These are phyloP conservation scores for Breynia disticha DNA, from an alignment of 441 rosid species.

Conservation along the genomic window DNA sequence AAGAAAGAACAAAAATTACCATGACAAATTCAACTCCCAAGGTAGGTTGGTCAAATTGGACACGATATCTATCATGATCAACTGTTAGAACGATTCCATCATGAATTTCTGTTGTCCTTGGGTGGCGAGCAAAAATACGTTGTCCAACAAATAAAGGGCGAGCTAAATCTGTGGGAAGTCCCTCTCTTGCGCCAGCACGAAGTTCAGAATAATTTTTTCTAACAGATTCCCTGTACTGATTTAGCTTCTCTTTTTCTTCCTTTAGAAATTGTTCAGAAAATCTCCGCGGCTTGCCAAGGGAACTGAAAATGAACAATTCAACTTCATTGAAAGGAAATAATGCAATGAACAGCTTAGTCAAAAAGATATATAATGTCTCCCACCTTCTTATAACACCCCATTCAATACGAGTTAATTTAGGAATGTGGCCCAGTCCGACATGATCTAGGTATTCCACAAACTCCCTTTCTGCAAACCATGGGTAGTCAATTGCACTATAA, in stretches of 20 bases:
- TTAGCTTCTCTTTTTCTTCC: constrained; percentile 84
- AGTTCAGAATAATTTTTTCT: constrained; percentile 81
- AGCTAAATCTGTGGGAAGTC: constrained; percentile 93
- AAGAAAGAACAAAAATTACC: constrained; percentile 46
- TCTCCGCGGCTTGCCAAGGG: constrained; percentile 98
- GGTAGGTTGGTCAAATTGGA: constrained; percentile 79
- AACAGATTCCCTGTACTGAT: constrained; percentile 85
- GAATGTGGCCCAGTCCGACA: constrained; percentile 86
- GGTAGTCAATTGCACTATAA: constrained; percentile 91
- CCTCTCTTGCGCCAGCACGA: constrained; percentile 71
- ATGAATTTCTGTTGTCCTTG: constrained; percentile 76
- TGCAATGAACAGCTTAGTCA: background rate
- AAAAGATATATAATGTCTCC: constrained; percentile 15
- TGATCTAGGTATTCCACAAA: constrained; percentile 88
- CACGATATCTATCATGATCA: constrained; percentile 72
- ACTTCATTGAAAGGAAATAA: constrained; percentile 6
- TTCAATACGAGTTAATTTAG: constrained; percentile 88
- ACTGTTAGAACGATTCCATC: constrained; percentile 89
- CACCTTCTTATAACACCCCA: constrained; percentile 99
- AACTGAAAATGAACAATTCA: constrained; percentile 43
- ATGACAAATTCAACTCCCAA: constrained; percentile 84
- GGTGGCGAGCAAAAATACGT: constrained; percentile 81
- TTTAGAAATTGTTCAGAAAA: constrained; percentile 74
- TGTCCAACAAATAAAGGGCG: constrained; percentile 90
- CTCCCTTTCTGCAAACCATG: constrained; percentile 98